Base-by-base conservation (phyloP, 2,329 filamentous ascomycete species). In the Aspergillus flavus region DNA sequence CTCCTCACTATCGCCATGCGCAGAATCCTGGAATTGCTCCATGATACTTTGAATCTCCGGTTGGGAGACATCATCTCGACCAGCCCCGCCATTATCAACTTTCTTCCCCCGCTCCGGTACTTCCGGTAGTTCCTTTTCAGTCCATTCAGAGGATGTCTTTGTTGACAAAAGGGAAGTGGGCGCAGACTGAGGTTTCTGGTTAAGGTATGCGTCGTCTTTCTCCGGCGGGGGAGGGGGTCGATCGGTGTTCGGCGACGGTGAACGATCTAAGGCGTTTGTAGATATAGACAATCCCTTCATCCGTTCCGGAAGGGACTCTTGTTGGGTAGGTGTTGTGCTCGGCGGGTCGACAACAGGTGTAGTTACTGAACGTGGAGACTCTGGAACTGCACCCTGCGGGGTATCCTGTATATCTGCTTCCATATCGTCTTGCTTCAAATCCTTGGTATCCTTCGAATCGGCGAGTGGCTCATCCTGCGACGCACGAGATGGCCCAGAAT, bases 21-120 rank as follows among this genome's bases (percentile, higher is more conserved):
- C 87, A 57, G 87, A 87, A 73, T 92, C 89, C 69, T 91, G 89
- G 71, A 98, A 98, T 78, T 98, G 95, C 66, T 93, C 92, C 92
- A 99, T 98, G 76, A 99, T 98, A 75, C 87, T 96, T 79, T 97
- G 92, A 64, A 99, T 97, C 80, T 99, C 95, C 6, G 90, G 89
- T 63, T 88, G 87, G 1, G 91, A 92, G 58, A 87, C 88, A 57
- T 86, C 86, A 55, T 93, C 89, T 26, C 87, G 85, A 60, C 87
- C 85, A 71, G 88, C 87, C 72, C 89, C 88, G 69, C 84, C 89
- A 41, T 82, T 72, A 30, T 52, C 69, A 59, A 84, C 84, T 69
- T 83, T 86, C 57, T 88, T 61, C 16, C 66, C 69, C n/a, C 63
- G 66, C 48, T 71, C 70, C 28, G 72, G 78, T 53, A 76, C 73